Evolutionary conservation across 805 yeast genomes (phyloP).

Genomic region (Candida ulmi): DNA sequence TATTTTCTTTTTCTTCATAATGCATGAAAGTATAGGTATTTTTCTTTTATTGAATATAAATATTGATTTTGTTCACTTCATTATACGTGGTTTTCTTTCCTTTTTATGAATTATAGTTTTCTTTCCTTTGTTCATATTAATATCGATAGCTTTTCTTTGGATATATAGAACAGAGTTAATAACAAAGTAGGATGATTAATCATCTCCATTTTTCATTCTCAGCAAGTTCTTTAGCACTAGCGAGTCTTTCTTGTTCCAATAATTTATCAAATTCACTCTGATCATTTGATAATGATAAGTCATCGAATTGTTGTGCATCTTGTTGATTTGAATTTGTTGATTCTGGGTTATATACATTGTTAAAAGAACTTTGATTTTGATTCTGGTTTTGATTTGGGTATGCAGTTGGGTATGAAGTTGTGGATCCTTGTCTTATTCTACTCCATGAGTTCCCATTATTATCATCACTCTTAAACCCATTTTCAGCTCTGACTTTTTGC

Average conservation of each 20-base stretch:
- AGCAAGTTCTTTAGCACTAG: constrained; percentile 7
- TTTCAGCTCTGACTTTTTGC: constrained; percentile 30
- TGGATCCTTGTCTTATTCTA: constrained; percentile 18
- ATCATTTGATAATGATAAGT: no score
- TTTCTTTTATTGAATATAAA: no score
- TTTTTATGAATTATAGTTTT: no score
- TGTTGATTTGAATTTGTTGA: neutral
- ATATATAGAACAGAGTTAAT: no score
- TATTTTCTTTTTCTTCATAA: no score
- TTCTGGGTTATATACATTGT: constrained; percentile 6
- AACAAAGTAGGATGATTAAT: no score
- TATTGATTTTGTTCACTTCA: neutral
- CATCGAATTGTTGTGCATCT: no score
- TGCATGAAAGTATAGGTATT: no score
- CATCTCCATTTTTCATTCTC: constrained; percentile 16
- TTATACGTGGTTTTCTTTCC: neutral
- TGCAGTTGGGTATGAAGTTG: neutral
- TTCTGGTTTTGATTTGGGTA: no score
- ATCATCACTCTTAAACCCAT: constrained; percentile 8
- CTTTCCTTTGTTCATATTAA: no score
- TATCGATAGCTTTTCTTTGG: no score
- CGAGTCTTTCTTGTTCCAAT: constrained; percentile 20
- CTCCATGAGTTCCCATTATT: constrained; percentile 24
- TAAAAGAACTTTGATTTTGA: constrained; percentile 7
- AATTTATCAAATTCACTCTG: constrained; percentile 20